Conservation (phyloP, 768 basidiomycete species). For the Asterophora lycoperdoides region DNA sequence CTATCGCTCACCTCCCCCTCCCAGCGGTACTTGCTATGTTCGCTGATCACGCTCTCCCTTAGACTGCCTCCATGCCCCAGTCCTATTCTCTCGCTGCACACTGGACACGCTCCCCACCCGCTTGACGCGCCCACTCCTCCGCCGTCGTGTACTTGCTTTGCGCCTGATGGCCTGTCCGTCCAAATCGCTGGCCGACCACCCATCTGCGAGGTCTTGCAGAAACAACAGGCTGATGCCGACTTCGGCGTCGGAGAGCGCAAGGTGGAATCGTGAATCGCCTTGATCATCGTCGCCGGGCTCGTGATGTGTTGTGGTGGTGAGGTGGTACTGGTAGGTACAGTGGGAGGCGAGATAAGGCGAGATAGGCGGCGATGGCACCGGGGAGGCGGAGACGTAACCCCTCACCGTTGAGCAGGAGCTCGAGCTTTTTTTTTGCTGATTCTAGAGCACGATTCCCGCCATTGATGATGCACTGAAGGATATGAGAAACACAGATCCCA, state of each 20-base stretch:
- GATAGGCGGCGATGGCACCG: too few relatives aligned
- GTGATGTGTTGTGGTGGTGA: too few relatives aligned
- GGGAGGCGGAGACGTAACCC: too few relatives aligned
- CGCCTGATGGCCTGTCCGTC: conserved; percentile 1
- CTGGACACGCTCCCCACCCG: neutral
- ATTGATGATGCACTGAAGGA: conserved; percentile 1
- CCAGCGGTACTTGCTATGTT: conserved; percentile 19
- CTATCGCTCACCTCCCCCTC: too few relatives aligned
- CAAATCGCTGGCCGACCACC: conserved; percentile 22
- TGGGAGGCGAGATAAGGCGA: too few relatives aligned
- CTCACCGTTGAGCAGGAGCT: too few relatives aligned
- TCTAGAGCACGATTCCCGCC: conserved; percentile 6
- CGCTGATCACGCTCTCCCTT: conserved; percentile 21
- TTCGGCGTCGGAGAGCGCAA: conserved; percentile 51
- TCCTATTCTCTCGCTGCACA: neutral
- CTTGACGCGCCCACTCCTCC: conserved; percentile 7
- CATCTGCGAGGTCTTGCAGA: conserved; percentile 44
- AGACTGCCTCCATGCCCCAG: conserved; percentile 1
- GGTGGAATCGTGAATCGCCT: conserved; percentile 29
- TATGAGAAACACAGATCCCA: neutral
- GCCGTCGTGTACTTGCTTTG: neutral
- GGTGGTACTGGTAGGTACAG: too few relatives aligned
- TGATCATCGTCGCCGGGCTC: too few relatives aligned
- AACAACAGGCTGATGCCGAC: conserved; percentile 68
- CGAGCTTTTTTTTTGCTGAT: too few relatives aligned